A percentile compares a stretch with the other conserved stretches of the same genome.
phyloP scores from a whole-genome alignment of 139 green algal species.

The Raphidocelis subcapitata region DNA sequence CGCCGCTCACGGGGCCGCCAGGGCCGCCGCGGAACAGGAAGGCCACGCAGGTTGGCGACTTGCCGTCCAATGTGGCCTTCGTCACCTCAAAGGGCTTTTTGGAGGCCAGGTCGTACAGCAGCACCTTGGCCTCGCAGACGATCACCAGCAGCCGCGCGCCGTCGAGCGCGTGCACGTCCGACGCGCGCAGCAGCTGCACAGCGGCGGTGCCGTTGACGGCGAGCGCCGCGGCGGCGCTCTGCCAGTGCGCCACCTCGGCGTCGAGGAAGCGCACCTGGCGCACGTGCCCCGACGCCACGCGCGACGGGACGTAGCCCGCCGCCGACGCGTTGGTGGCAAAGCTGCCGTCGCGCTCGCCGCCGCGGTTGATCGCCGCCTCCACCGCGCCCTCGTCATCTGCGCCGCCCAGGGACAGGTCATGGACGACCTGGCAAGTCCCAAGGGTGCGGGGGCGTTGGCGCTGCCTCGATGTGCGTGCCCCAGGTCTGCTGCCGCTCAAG shows the following conservation, averaged over 20 bases:
- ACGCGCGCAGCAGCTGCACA: conserved; percentile 1
- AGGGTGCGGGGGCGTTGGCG: no score
- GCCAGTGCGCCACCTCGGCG: conserved; percentile 38
- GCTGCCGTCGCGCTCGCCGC: conserved; percentile 8
- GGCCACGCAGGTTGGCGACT: conserved; percentile 33
- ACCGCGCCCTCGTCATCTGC: conserved; percentile 36
- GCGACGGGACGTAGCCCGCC: conserved; percentile 5
- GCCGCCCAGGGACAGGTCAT: conserved; percentile 45
- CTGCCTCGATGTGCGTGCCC: no score
- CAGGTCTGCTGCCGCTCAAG: no score
- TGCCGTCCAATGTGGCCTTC: conserved; percentile 37
- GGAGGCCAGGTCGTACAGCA: conserved; percentile 48
- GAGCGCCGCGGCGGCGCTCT: conserved; percentile 15
- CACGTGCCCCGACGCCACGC: conserved; percentile 23
- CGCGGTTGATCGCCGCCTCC: conserved; percentile 36
- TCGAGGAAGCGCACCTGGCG: conserved; percentile 44
- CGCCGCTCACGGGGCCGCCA: neutral
- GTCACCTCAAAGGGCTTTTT: conserved; percentile 35
- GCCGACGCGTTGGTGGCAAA: conserved; percentile 44
- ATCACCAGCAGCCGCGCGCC: conserved; percentile 44
- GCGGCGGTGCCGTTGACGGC: conserved; percentile 24
- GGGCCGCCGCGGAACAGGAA: conserved; percentile 40
- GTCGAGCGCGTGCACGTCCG: conserved; percentile 22
- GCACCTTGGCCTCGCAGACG: conserved; percentile 47
- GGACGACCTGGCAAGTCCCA: conserved; percentile 21